Evolutionary conservation across 2,329 filamentous ascomycete species (phyloP).

Genomic region (Sporothrix inflata): DNA sequence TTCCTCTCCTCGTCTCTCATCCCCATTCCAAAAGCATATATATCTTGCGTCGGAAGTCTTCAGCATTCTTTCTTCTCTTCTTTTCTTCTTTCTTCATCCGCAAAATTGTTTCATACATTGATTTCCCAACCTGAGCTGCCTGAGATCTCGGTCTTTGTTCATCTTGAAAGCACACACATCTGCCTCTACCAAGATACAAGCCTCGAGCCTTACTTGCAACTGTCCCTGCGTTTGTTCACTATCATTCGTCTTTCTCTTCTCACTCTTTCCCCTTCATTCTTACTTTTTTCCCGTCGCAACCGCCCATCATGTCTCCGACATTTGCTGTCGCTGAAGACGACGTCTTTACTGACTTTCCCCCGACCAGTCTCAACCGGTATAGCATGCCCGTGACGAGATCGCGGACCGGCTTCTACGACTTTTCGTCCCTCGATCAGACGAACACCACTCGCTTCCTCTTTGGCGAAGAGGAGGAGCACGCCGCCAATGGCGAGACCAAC

Average conservation of each 20-base stretch:
- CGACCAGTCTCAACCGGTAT: constrained; percentile 78
- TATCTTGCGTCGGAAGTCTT: neutral
- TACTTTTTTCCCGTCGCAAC: neutral
- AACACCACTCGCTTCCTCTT: constrained; percentile 87
- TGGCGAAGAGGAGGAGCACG: constrained; percentile 68
- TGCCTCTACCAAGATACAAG: neutral
- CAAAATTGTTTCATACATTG: neutral
- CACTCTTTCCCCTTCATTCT: neutral
- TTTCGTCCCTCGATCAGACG: constrained; percentile 72
- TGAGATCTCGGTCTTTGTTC: neutral
- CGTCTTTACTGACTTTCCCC: constrained; percentile 26
- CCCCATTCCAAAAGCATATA: neutral
- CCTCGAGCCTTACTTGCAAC: neutral
- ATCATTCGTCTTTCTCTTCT: neutral
- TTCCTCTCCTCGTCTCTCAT: neutral
- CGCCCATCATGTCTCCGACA: neutral
- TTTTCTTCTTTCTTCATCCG: neutral
- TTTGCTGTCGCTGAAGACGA: constrained; percentile 12
- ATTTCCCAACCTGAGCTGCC: neutral
- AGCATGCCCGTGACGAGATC: constrained; percentile 86
- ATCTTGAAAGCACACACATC: neutral
- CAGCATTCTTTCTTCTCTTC: neutral
- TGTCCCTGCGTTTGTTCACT: neutral
- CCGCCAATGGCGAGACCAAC: constrained; percentile 66
- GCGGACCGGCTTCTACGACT: constrained; percentile 67